Conservation (phyloP, 352 stramenopile genomes). For the Pythium rhizo-oryzae region DNA sequence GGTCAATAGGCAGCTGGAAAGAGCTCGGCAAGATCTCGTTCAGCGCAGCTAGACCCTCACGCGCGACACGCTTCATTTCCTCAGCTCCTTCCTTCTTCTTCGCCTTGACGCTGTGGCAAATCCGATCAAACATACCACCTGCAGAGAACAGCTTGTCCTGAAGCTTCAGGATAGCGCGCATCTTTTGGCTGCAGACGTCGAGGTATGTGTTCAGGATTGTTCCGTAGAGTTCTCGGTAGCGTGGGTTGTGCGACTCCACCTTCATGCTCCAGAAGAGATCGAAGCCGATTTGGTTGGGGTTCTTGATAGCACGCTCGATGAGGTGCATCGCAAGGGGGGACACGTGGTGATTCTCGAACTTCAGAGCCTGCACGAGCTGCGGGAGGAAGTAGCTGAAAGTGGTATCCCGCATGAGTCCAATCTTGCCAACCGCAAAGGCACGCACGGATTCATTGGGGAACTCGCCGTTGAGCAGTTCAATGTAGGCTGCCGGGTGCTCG, state of each 20-base stretch:
- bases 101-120: constrained; percentile 83
- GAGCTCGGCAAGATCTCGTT: constrained; percentile 83
- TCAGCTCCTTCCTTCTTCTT: constrained; percentile 78
- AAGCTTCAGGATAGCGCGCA: constrained; percentile 91
- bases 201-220: constrained; percentile 84
- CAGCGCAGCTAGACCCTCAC: constrained; percentile 75
- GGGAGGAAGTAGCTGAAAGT: constrained; percentile 89
- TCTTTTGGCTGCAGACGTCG: constrained; percentile 89
- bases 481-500: constrained; percentile 80
- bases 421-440: constrained; percentile 73
- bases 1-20: constrained; percentile 89
- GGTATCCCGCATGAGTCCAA: constrained; percentile 85
- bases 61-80: constrained; percentile 86
- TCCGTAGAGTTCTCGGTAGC: constrained; percentile 80
- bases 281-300: constrained; percentile 88
- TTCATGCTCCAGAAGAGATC: constrained; percentile 92
- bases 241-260: constrained; percentile 83
- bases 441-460: constrained; percentile 78
- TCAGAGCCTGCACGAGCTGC: constrained; percentile 89
- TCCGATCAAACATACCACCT: constrained; percentile 77
- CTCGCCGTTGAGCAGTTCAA: constrained; percentile 81
- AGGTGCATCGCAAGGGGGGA: constrained; percentile 76
- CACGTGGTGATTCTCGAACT: constrained; percentile 89
- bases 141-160: constrained; percentile 87
- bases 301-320: constrained; percentile 89